Conservation (phyloP, 2,329 filamentous ascomycete genomes). For the Fusarium sp. region DNA sequence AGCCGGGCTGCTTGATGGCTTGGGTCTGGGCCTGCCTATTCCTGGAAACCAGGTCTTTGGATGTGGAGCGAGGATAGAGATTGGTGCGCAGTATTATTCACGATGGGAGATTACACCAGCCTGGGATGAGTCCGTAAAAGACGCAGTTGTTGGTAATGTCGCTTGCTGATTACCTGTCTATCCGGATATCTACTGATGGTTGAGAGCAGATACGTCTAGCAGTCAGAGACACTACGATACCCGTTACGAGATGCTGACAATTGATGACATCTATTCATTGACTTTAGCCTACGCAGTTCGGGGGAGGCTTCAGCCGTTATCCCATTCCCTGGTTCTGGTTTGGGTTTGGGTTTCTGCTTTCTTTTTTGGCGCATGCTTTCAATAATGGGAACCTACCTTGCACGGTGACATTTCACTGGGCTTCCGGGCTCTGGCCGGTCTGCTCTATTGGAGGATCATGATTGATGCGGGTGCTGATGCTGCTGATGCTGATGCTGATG, state of each 20-base stretch:
- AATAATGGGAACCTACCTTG: slow-evolving; percentile 23
- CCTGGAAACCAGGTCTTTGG: neutral
- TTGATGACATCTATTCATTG: slow-evolving; percentile 24
- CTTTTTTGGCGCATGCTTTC: slow-evolving; percentile 21
- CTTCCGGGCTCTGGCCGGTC: neutral
- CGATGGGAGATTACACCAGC: neutral
- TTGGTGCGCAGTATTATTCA: neutral
- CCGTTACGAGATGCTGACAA: slow-evolving; percentile 33
- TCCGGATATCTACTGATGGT: neutral
- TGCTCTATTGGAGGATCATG: slow-evolving; percentile 7
- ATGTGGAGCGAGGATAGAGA: neutral
- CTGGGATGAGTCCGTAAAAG: neutral
- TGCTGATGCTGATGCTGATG: slow-evolving; percentile 31
- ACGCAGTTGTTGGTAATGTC: slow-evolving; percentile 1
- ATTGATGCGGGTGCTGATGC: slow-evolving; percentile 5
- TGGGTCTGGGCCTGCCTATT: slow-evolving; percentile 4
- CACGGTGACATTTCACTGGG: slow-evolving; percentile 31
- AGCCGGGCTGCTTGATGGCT: slow-evolving; percentile 1
- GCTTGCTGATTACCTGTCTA: neutral
- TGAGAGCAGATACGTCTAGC: neutral
- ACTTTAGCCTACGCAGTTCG: slow-evolving; percentile 20
- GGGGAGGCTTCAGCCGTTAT: slow-evolving; percentile 30
- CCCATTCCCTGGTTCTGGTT: slow-evolving; percentile 26
- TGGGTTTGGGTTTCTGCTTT: slow-evolving; percentile 1
- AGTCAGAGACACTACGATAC: neutral